Conservation (phyloP, 1,284 basidiomycete species). For the Fistulina hepatica region DNA sequence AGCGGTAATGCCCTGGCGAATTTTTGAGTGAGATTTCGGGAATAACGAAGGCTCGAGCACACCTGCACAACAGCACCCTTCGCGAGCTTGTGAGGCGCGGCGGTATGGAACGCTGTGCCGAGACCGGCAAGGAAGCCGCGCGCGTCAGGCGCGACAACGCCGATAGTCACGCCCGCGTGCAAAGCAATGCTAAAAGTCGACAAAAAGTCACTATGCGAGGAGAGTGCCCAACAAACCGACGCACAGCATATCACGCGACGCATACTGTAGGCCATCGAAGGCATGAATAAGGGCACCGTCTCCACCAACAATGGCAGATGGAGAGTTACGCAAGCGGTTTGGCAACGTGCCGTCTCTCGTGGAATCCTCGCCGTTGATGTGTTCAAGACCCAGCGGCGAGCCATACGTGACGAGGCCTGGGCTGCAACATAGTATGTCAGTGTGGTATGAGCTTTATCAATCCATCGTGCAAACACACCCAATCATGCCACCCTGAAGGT, state of each 20-base stretch:
- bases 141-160: slow-evolving; percentile 51
- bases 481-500: slow-evolving; percentile 12
- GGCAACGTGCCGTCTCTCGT: slow-evolving; percentile 57
- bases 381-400: slow-evolving; percentile 9
- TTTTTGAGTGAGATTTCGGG: no score
- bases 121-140: slow-evolving; percentile 55
- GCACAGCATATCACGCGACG: slow-evolving; percentile 58
- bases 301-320: slow-evolving; percentile 35
- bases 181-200: slow-evolving; percentile 41
- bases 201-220: slow-evolving; percentile 1
- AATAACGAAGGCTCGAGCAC: no score
- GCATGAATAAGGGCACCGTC: slow-evolving; percentile 50
- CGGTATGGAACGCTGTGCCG: slow-evolving; percentile 54
- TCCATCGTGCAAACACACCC: slow-evolving; percentile 3
- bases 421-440: slow-evolving; percentile 4
- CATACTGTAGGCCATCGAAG: slow-evolving; percentile 65
- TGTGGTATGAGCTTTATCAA: neutral
- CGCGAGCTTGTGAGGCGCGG: slow-evolving; percentile 52
- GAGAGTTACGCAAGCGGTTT: slow-evolving; percentile 34
- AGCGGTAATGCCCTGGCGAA: slow-evolving; percentile 59
- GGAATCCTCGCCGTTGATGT: slow-evolving; percentile 23
- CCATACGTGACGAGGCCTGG: slow-evolving; percentile 12
- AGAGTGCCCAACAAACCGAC: slow-evolving; percentile 19
- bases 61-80: slow-evolving; percentile 48
- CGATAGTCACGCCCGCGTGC: slow-evolving; percentile 51